Conservation (phyloP, 176 grass and related monocot species). For the Carex scoparia region DNA sequence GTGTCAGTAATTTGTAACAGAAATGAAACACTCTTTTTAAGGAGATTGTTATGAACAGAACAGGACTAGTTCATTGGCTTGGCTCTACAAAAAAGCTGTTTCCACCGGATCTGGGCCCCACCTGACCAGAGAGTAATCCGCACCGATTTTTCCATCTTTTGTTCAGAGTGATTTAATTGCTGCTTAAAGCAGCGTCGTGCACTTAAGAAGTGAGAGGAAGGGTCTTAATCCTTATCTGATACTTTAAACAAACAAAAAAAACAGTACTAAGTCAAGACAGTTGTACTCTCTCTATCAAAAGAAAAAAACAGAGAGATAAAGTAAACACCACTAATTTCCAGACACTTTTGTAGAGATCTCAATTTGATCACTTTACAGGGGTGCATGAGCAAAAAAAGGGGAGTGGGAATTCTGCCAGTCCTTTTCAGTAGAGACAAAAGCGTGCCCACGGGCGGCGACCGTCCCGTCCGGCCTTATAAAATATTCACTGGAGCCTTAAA, state of each 20-base stretch:
- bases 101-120: background rate
- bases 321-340: background rate
- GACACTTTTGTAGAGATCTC: background rate
- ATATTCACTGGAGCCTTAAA: background rate
- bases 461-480: background rate
- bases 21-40: background rate
- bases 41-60: background rate
- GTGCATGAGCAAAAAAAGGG: background rate
- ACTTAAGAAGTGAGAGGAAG: too few species aligned
- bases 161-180: too few species aligned
- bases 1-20: background rate
- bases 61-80: background rate
- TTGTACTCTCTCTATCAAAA: too few species aligned
- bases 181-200: too few species aligned
- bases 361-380: background rate
- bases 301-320: background rate
- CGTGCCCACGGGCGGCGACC: constrained; percentile 8
- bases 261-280: too few species aligned
- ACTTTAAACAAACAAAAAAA: too few species aligned
- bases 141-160: too few species aligned
- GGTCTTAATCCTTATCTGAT: too few species aligned
- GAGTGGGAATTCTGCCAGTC: background rate
- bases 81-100: background rate
- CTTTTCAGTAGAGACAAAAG: constrained; percentile 12
- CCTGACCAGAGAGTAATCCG: background rate